phyloP scores from a whole-genome alignment of 2,329 filamentous ascomycete species.

The Calonectria henricotiae region DNA sequence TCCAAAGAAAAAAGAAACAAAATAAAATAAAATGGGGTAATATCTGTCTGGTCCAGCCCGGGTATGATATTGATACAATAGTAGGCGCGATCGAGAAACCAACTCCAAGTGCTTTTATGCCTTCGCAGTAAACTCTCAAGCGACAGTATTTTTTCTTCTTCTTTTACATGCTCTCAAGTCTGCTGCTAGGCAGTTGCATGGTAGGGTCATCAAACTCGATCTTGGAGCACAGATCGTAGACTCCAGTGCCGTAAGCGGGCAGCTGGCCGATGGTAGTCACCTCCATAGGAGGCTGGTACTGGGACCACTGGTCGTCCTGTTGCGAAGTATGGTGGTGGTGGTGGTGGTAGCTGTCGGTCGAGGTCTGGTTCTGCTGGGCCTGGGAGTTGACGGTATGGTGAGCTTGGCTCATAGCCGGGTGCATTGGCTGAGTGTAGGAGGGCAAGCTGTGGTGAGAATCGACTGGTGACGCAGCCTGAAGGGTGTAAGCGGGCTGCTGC shows the following conservation, averaged over 20 bases:
- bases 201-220: slow-evolving; percentile 72
- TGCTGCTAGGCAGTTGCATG: slow-evolving; percentile 73
- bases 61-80: slow-evolving; percentile 50
- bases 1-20: slow-evolving; percentile 48
- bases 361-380: slow-evolving; percentile 50
- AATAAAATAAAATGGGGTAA: slow-evolving; percentile 44
- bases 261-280: slow-evolving; percentile 70
- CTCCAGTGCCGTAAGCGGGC: slow-evolving; percentile 66
- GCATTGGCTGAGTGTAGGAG: slow-evolving; percentile 63
- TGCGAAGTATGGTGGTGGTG: slow-evolving; percentile 61
- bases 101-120: slow-evolving; percentile 36
- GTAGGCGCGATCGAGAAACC: slow-evolving; percentile 41
- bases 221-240: slow-evolving; percentile 73
- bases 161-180: slow-evolving; percentile 71
- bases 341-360: slow-evolving; percentile 49
- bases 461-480: slow-evolving; percentile 66
- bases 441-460: slow-evolving; percentile 63
- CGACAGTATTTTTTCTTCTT: background rate
- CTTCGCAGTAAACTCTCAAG: slow-evolving; percentile 14
- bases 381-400: slow-evolving; percentile 59
- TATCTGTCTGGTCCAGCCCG: slow-evolving; percentile 48
- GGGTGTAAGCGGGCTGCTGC: slow-evolving; percentile 66
- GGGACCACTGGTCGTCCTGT: slow-evolving; percentile 70
- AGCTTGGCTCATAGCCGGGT: slow-evolving; percentile 56
- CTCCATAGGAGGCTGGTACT: slow-evolving; percentile 73